These are phyloP conservation scores for Poteriospumella lacustris DNA, from an alignment of 108 stramenopile species.

Conservation along the genomic window DNA sequence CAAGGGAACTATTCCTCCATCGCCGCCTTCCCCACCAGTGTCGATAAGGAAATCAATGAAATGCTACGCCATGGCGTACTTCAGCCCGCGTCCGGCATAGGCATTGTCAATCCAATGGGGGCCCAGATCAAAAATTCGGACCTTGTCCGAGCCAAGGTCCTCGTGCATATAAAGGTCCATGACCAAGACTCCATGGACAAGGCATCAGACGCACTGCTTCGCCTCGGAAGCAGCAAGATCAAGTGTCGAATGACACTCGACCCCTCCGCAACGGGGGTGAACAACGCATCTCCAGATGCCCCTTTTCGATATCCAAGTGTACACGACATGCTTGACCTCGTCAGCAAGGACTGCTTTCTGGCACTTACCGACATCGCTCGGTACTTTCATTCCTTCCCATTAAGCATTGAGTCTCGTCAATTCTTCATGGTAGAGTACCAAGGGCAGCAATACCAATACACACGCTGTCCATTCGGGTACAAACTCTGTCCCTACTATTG, in stretches of 20 bases:
- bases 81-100: background rate
- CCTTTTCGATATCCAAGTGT: background rate
- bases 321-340: background rate
- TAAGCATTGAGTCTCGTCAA: background rate
- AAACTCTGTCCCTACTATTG: background rate
- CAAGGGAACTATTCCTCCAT: background rate
- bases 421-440: background rate
- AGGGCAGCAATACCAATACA: background rate
- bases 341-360: background rate
- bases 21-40: background rate
- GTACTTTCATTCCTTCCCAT: background rate
- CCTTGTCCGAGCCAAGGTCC: background rate
- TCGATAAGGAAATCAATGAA: background rate
- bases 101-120: background rate
- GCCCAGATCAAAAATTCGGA: background rate
- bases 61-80: background rate
- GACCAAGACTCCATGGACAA: background rate
- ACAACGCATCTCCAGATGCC: background rate
- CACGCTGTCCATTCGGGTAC: background rate
- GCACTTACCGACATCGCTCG: background rate
- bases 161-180: background rate
- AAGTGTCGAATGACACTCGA: background rate
- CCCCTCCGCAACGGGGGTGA: background rate
- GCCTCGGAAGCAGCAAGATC: background rate
- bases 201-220: background rate